A percentile compares a stretch with the other conserved stretches of the same genome.
phyloP scores from a whole-genome alignment of 2,329 filamentous ascomycete species.

The Graphilbum sp. region DNA sequence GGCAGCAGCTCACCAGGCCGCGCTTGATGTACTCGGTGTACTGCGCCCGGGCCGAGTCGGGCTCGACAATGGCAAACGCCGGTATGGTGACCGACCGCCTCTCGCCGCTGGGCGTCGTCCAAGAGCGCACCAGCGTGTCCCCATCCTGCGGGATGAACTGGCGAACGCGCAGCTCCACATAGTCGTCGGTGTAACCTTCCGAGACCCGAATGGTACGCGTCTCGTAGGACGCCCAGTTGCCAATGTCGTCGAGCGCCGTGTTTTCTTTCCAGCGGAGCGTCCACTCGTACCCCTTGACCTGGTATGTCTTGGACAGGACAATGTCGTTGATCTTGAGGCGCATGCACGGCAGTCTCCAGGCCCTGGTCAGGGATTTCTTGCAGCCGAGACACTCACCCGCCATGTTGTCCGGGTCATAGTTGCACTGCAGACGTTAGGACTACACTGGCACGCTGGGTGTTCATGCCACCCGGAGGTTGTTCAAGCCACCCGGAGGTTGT shows the following conservation, averaged over 20 bases:
- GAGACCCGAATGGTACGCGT: conserved; percentile 32
- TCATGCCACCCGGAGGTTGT: no score
- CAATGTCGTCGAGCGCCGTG: conserved; percentile 33
- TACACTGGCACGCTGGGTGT: no score
- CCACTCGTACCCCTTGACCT: conserved; percentile 43
- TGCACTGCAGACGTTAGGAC: conserved; percentile 35
- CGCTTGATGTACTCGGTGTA: conserved; percentile 34
- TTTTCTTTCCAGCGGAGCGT: conserved; percentile 40
- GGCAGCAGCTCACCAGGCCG: conserved; percentile 30
- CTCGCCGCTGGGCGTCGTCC: conserved; percentile 27
- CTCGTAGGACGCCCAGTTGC: conserved; percentile 37
- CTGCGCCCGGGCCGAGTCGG: conserved; percentile 30
- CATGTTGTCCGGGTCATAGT: conserved; percentile 29
- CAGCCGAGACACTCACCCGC: conserved; percentile 35
- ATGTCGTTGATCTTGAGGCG: conserved; percentile 45
- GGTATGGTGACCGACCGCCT: conserved; percentile 34
- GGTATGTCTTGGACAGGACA: conserved; percentile 39
- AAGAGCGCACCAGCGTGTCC: conserved; percentile 37
- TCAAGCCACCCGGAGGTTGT: neutral
- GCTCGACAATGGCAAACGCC: conserved; percentile 37
- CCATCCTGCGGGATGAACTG: conserved; percentile 37
- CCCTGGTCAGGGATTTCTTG: conserved; percentile 31
- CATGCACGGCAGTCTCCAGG: conserved; percentile 38
- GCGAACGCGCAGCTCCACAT: conserved; percentile 33
- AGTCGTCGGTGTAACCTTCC: conserved; percentile 34